Evolutionary conservation across 306 rosid species (phyloP), one percentile per base, ranked within the genome.

Genomic region (Gillenia trifoliata): DNA sequence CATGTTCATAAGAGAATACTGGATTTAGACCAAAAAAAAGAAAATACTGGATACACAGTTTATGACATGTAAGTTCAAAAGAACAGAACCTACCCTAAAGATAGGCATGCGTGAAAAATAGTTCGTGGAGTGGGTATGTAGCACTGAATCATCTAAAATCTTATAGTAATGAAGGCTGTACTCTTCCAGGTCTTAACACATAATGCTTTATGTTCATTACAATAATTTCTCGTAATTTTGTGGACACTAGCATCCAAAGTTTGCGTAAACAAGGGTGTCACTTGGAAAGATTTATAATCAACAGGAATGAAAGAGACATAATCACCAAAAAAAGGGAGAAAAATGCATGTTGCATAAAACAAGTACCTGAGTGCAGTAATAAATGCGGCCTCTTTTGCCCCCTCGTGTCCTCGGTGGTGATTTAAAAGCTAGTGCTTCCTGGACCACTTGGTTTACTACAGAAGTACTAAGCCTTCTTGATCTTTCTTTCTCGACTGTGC

Each of bases 371-470:
- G 99, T 94, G 77, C 96, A 90, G 82, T 94, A 92, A 86, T 94
- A 94, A 61, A 94, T 92, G 75, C 93, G 93, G 67, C 99, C 99
- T 74, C 99, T 88, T 83, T 77, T 90, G 52, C 96, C 96, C 65
- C 97, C 96, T 23, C 97, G 84, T 64, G 96, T 90, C 81, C 93
- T 87, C 64, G 97, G 99, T 73, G 97, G 99, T 72, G 96, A 75
- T 87, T 94, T 94, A 78, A 94, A 94, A 86, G 93, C 92, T 77
- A 89, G 73, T 64, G 99, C 92, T 83, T 94, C 99, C 66, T 28
- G 93, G 77, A 94, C 83, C 15, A 92, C 96, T 86, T 90, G 97
- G 90, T 94, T 94, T 78, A 94, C 77, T 72, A 84, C 87, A 68
- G 99, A 78, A 81, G 99, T 94, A 63, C 91, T 71, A 11, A 94